phyloP scores from a whole-genome alignment of 768 basidiomycete species.

The Tylopilus balloui region DNA sequence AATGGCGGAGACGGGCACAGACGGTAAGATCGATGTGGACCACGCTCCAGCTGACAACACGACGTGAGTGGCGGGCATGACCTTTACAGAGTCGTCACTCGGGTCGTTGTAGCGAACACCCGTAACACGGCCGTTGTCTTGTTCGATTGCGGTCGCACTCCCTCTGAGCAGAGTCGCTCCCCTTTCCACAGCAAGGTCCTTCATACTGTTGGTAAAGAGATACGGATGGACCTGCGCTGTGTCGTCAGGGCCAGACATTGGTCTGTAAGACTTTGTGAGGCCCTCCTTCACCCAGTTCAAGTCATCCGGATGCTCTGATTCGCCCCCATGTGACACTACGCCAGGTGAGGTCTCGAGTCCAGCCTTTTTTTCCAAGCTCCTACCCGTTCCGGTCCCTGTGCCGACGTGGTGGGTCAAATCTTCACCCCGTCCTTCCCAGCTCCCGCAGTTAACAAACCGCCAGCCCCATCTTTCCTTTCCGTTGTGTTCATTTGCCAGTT shows the following conservation, averaged over 20 bases:
- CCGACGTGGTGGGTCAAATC: slow-evolving; percentile 12
- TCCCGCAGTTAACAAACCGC: slow-evolving; percentile 67
- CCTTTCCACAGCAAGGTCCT: slow-evolving; percentile 53
- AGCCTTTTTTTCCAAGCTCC: slow-evolving; percentile 51
- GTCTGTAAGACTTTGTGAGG: slow-evolving; percentile 57
- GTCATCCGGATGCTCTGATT: slow-evolving; percentile 45
- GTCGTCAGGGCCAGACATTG: slow-evolving; percentile 46
- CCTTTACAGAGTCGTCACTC: slow-evolving; percentile 21
- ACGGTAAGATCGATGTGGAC: slow-evolving; percentile 58
- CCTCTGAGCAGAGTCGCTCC: slow-evolving; percentile 50
- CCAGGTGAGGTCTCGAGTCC: slow-evolving; percentile 33
- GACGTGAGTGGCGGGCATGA: slow-evolving; percentile 61
- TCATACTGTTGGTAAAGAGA: slow-evolving; percentile 68
- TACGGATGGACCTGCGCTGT: slow-evolving; percentile 80
- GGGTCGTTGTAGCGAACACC: slow-evolving; percentile 42
- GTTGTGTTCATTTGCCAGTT: slow-evolving; percentile 62
- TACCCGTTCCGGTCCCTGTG: slow-evolving; percentile 28
- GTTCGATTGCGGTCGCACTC: slow-evolving; percentile 43
- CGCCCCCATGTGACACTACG: slow-evolving; percentile 14
- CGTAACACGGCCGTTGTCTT: slow-evolving; percentile 39
- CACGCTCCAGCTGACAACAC: slow-evolving; percentile 85
- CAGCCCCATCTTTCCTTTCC: slow-evolving; percentile 81
- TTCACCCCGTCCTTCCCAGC: slow-evolving; percentile 65
- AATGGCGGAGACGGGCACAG: slow-evolving; percentile 55
- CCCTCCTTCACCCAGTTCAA: slow-evolving; percentile 50